These are phyloP conservation scores for Arthrobotrys iridis DNA, from an alignment of 2,329 filamentous ascomycete genomes.

Conservation along the genomic window DNA sequence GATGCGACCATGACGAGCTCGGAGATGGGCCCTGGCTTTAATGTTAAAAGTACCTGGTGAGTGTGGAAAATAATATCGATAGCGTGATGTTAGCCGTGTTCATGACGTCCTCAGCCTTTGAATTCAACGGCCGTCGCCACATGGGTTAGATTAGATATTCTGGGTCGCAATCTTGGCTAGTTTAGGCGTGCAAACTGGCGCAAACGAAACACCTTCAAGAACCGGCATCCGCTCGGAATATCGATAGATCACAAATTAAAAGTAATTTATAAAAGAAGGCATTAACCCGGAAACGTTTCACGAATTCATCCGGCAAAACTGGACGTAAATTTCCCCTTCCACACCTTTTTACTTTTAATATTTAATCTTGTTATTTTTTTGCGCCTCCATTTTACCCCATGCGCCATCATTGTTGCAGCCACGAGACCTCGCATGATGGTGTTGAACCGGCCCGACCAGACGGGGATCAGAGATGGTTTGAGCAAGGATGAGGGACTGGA, in stretches of 20 bases:
- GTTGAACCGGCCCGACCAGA: conserved; percentile 43
- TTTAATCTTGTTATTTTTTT: too few species aligned
- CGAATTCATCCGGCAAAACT: conserved; percentile 33
- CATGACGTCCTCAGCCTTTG: neutral
- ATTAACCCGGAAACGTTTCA: conserved; percentile 28
- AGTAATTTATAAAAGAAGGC: neutral
- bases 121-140: neutral
- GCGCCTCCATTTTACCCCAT: conserved; percentile 9
- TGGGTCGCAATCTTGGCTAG: neutral
- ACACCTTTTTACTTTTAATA: neutral
- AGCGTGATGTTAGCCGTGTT: neutral
- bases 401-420: conserved; percentile 20
- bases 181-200: neutral
- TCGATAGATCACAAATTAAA: conserved; percentile 10
- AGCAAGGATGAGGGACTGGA: conserved; percentile 20
- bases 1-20: neutral
- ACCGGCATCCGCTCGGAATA: neutral
- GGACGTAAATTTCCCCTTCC: neutral
- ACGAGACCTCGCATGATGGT: neutral
- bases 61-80: conserved; percentile 32
- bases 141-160: conserved; percentile 14
- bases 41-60: conserved; percentile 18
- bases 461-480: conserved; percentile 39
- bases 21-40: neutral
- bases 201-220: neutral